Conservation (phyloP, 768 basidiomycete genomes). For the Agaricus sinodeliciosus region DNA sequence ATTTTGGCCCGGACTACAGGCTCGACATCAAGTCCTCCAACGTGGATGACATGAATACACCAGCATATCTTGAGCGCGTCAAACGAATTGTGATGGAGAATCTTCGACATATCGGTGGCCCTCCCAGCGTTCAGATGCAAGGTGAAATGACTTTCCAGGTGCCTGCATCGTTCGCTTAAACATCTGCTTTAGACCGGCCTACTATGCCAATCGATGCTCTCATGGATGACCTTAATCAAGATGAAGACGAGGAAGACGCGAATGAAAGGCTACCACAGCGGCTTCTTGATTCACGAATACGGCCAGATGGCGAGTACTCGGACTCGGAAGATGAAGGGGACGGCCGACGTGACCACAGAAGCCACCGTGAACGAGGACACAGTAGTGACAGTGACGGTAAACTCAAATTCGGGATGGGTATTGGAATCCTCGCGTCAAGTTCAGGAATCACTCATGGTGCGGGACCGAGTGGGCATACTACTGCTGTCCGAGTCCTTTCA, state of each 20-base stretch:
- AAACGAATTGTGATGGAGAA: constrained; percentile 91
- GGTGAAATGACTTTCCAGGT: constrained; percentile 39
- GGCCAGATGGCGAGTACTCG: constrained; percentile 84
- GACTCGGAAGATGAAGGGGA: constrained; percentile 98
- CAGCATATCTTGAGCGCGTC: constrained; percentile 88
- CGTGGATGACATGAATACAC: constrained; percentile 91
- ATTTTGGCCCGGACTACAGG: constrained; percentile 96
- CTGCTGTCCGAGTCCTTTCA: constrained; percentile 40
- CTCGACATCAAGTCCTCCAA: constrained; percentile 93
- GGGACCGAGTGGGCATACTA: constrained; percentile 67
- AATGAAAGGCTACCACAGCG: constrained; percentile 73
- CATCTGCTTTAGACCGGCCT: constrained; percentile 61
- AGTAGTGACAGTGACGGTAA: constrained; percentile 37
- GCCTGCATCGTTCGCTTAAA: neutral
- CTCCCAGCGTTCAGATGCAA: constrained; percentile 89
- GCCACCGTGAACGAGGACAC: constrained; percentile 49
- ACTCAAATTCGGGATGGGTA: constrained; percentile 58
- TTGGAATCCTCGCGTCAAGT: constrained; percentile 67
- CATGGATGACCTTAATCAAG: constrained; percentile 74
- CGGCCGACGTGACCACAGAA: constrained; percentile 63
- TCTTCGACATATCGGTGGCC: constrained; percentile 75
- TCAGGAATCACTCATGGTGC: constrained; percentile 59
- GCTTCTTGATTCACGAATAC: constrained; percentile 73
- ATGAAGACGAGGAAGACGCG: constrained; percentile 76
- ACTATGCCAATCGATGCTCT: constrained; percentile 75